Conservation (phyloP, 1,284 basidiomycete genomes). For the Moniliophthora roreri region DNA sequence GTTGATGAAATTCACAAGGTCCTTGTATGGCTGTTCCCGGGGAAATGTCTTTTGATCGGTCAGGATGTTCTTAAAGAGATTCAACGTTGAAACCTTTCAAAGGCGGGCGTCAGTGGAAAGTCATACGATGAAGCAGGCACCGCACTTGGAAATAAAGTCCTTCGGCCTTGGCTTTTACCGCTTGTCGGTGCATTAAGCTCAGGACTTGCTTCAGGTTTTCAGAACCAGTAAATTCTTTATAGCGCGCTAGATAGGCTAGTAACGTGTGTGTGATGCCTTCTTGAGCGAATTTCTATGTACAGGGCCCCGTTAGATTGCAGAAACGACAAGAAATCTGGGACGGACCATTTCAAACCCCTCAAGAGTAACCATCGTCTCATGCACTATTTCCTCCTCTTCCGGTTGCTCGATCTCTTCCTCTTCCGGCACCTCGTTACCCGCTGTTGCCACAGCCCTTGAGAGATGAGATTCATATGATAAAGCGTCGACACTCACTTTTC, state of each 20-base stretch:
- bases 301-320: too few relatives aligned
- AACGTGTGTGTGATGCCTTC: conserved; percentile 82
- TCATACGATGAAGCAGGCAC: not conserved
- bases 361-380: conserved; percentile 89
- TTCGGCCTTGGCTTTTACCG: conserved; percentile 85
- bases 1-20: conserved; percentile 80
- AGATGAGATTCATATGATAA: not conserved
- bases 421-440: conserved; percentile 58
- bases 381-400: conserved; percentile 60
- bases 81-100: conserved; percentile 77
- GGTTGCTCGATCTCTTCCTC: conserved; percentile 43
- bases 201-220: conserved; percentile 89
- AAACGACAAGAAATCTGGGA: conserved; percentile 13
- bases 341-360: conserved; percentile 84
- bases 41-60: conserved; percentile 77
- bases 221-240: conserved; percentile 75
- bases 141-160: conserved; percentile 89
- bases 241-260: conserved; percentile 77
- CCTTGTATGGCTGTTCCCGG: conserved; percentile 76
- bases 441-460: conserved; percentile 29
- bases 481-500: conserved; percentile 37
- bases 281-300: conserved; percentile 75
- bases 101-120: conserved; percentile 13
- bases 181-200: conserved; percentile 84
- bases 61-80: conserved; percentile 82